Evolutionary conservation across 495 filamentous ascomycete genomes (phyloP), one percentile per base, ranked within the genome.

Genomic region (Aspergillus homomorphus): DNA sequence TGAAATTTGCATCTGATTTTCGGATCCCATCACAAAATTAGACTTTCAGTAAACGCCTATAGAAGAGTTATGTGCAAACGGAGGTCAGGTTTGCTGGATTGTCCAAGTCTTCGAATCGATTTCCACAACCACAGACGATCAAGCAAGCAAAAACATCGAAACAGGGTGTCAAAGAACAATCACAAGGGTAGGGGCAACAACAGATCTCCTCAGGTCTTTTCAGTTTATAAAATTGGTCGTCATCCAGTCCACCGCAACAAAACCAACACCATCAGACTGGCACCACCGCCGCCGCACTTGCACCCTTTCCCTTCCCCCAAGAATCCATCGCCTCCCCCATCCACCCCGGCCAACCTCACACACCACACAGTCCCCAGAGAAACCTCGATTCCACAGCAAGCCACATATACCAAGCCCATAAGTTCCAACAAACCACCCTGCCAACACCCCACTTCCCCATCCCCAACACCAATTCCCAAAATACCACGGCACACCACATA

Each of bases 201-300:
- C 10, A 18, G 45, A 20, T 75, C 72, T 78, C 73, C 81, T 84
- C 82, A 84, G 82, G 71, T 81, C 81, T 84, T 84, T 84, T 82
- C 78, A 82, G 76, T 84, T 76, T 76, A 66, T 63, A 9, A 38
- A 60, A 62, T 68, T 63, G 67, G 67, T 78, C 80, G 62, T 82
- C 79, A 83, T 77, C 49, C 76, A 63, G 56, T 38, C 33, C 33
- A 38, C 33, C 33, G 8, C 33, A 12, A 38, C 33, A 5, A n/a
- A 38, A 38, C 33, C 33, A 38, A 38, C 33, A 38, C 10, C 12
- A 38, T 38, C 26, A 38, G n/a, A 38, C 33, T 53, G 58, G 59
- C 64, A 64, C 62, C 71, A 54, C 72, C 63, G 58, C 68, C 66
- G 70, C 71, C 69, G 72, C 72, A 68, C 68, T 67, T 51, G 61